A percentile compares a stretch with the other conserved stretches of the same genome.
These are phyloP conservation scores for Smallanthus sonchifolius DNA, from an alignment of 129 eudicot genomes.

Conservation along the genomic window DNA sequence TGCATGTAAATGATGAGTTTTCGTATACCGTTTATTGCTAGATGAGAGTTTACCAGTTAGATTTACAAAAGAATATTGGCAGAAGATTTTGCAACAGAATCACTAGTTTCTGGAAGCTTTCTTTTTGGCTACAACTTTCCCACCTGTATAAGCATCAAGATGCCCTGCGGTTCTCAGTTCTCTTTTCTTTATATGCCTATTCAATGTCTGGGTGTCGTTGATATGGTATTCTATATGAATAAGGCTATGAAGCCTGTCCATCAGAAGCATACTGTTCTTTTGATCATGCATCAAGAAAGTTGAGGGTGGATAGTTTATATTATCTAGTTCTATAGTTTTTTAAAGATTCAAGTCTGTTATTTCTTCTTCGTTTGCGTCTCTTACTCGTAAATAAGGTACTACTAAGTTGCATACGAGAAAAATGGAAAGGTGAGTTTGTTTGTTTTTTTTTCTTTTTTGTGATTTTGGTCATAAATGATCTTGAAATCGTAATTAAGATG, in stretches of 20 bases:
- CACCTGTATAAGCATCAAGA: conserved; percentile 29
- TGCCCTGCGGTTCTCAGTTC: conserved; percentile 42
- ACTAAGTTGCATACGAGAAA: conserved; percentile 33
- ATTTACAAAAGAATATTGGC: conserved; percentile 26
- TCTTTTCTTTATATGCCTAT: conserved; percentile 29
- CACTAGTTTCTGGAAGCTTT: conserved; percentile 24
- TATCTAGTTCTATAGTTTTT: conserved; percentile 35
- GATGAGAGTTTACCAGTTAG: conserved; percentile 39
- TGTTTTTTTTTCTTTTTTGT: neutral
- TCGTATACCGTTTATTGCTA: conserved; percentile 31
- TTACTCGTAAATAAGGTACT: conserved; percentile 42
- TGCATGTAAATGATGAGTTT: conserved; percentile 38
- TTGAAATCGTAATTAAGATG: neutral
- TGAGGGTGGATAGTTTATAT: conserved; percentile 44
- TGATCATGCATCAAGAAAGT: conserved; percentile 35
- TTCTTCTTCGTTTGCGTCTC: conserved; percentile 26
- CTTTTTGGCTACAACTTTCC: conserved; percentile 22
- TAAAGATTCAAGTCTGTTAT: conserved; percentile 27
- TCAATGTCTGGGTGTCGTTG: conserved; percentile 25
- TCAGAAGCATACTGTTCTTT: conserved; percentile 37
- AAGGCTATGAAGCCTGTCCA: conserved; percentile 52
- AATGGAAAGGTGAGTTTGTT: conserved; percentile 76
- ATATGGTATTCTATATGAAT: conserved; percentile 34
- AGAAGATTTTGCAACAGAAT: conserved; percentile 32
- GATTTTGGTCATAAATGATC: neutral